Conservation (phyloP, 306 rosid species). For the Styphnolobium japonicum region DNA sequence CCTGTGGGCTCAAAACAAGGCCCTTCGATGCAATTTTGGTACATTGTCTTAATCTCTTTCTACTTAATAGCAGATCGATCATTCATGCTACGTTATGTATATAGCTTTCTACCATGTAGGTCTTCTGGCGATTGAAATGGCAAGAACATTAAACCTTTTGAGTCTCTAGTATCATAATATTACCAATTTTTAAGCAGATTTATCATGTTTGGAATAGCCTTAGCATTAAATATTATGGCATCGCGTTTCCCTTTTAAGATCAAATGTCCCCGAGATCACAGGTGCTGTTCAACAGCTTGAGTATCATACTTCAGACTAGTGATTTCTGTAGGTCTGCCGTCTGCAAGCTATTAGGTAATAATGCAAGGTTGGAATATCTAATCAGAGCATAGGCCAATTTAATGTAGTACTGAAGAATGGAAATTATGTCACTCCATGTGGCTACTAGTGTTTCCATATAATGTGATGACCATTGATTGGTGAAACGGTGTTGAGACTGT, state of each 20-base stretch:
- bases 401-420: not conserved
- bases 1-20: conserved; percentile 77
- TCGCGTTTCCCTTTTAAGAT: not conserved
- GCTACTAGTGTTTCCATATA: not conserved
- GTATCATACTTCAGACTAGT: not conserved
- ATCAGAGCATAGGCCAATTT: not conserved
- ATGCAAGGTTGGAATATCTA: not conserved
- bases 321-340: not conserved
- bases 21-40: conserved; percentile 77
- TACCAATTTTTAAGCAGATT: not conserved
- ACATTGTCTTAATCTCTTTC: conserved; percentile 15
- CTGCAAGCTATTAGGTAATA: no score
- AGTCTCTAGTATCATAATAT: not conserved
- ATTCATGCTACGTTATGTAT: not conserved
- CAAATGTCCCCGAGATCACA: not conserved
- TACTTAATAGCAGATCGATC: not conserved
- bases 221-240: not conserved
- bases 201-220: not conserved
- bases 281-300: not conserved
- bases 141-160: not conserved
- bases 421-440: not conserved
- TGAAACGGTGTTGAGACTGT: no score
- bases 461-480: no score
- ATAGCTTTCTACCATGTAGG: not conserved
- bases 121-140: not conserved